Percentiles rank a stretch among this genome's conserved stretches.
phyloP scores from a whole-genome alignment of 176 grass and related monocot genomes.

The Avena insularis region DNA sequence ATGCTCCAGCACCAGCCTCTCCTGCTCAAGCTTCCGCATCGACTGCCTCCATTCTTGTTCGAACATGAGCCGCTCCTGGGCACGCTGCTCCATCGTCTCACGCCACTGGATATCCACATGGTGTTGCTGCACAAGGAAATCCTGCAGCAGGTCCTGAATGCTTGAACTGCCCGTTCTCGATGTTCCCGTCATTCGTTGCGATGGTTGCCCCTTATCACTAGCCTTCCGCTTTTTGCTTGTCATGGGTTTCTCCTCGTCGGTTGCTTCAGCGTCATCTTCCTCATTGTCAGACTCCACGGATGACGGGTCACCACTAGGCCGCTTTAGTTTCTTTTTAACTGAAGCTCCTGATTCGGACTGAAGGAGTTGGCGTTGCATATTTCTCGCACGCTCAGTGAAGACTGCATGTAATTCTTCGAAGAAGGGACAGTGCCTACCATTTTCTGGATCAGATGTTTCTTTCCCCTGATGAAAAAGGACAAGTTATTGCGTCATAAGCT shows the following conservation, averaged over 20 bases:
- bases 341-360: constrained; percentile 73
- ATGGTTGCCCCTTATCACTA: constrained; percentile 46
- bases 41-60: constrained; percentile 83
- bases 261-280: constrained; percentile 52
- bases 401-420: constrained; percentile 89
- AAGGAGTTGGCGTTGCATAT: constrained; percentile 88
- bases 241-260: constrained; percentile 57
- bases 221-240: constrained; percentile 58
- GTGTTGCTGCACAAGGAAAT: constrained; percentile 83
- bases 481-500: constrained; percentile 6
- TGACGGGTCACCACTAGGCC: constrained; percentile 33
- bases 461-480: constrained; percentile 68
- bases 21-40: constrained; percentile 87
- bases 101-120: constrained; percentile 70
- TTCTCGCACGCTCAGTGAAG: constrained; percentile 81
- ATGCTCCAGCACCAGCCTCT: constrained; percentile 82
- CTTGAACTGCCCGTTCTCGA: constrained; percentile 39
- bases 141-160: constrained; percentile 73
- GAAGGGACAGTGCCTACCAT: constrained; percentile 79
- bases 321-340: constrained; percentile 71
- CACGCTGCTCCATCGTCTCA: constrained; percentile 68
- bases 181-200: constrained; percentile 34
- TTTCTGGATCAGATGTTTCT: constrained; percentile 92
- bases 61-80: constrained; percentile 62
- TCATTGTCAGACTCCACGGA: constrained; percentile 48